These are phyloP conservation scores for Epichloe coenophiala DNA, from an alignment of 2,329 filamentous ascomycete genomes.

Conservation along the genomic window DNA sequence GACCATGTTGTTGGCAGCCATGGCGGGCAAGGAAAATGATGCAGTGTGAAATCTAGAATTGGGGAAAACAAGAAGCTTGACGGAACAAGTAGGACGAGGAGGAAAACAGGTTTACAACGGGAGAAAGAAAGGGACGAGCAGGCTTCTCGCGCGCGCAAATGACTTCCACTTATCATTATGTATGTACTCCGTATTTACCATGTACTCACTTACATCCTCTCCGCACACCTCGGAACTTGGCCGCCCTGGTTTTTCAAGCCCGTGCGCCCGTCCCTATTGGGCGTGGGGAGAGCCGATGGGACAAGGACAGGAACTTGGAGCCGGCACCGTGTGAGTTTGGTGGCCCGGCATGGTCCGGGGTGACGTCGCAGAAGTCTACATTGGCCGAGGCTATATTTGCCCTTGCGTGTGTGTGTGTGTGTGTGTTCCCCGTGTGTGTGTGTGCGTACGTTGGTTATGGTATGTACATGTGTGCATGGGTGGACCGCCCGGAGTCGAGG, in stretches of 20 bases:
- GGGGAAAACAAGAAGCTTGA: no score
- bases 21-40: slow-evolving; percentile 16
- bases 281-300: neutral
- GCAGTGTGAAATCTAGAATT: no score
- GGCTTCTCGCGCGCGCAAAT: neutral
- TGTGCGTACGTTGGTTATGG: no score
- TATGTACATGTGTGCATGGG: no score
- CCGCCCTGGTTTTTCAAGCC: neutral
- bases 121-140: neutral
- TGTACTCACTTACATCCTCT: no score
- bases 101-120: neutral
- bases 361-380: neutral
- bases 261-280: slow-evolving; percentile 2
- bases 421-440: no score
- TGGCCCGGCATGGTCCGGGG: slow-evolving; percentile 4
- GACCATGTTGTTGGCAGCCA: slow-evolving; percentile 51
- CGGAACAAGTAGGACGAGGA: neutral
- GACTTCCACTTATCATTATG: no score
- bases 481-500: no score
- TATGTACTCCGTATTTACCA: neutral
- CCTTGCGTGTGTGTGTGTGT: no score
- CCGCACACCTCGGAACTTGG: slow-evolving; percentile 4
- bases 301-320: no score
- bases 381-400: no score
- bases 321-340: no score